A percentile compares a stretch with the other conserved stretches of the same genome.
phyloP scores from a whole-genome alignment of 306 rosid species.

The Gillenia trifoliata region DNA sequence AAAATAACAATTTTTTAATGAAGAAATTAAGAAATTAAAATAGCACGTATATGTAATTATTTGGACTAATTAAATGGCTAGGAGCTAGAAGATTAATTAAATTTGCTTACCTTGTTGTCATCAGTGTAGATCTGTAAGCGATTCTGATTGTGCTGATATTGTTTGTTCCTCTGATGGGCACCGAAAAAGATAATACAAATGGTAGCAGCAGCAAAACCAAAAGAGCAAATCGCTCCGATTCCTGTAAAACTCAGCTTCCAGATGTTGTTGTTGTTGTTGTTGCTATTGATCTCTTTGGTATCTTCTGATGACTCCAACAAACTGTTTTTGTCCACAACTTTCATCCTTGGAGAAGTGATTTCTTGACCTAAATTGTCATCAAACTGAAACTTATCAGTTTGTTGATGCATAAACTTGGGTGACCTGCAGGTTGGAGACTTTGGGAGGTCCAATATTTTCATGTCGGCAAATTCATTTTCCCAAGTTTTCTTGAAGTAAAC shows the following conservation, averaged over 20 bases:
- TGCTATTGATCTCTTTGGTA: conserved; percentile 21
- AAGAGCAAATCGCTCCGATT: conserved; percentile 83
- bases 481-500: conserved; percentile 54
- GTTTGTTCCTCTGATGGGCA: conserved; percentile 40
- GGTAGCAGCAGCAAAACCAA: conserved; percentile 84
- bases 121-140: conserved; percentile 60
- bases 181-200: conserved; percentile 61
- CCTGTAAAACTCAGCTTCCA: conserved; percentile 75
- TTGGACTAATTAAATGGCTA: too few relatives aligned
- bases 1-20: too few relatives aligned
- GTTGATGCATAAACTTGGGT: conserved; percentile 21
- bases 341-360: conserved; percentile 43
- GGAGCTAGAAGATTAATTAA: neutral
- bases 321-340: conserved; percentile 17
- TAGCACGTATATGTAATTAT: neutral
- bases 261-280: conserved; percentile 25
- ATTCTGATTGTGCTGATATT: conserved; percentile 37
- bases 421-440: conserved; percentile 41
- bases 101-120: conserved; percentile 62
- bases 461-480: conserved; percentile 77
- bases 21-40: neutral
- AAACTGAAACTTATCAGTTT: conserved; percentile 1
- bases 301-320: conserved; percentile 14
- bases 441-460: conserved; percentile 73
- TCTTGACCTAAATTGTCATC: neutral